A percentile compares a stretch with the other conserved stretches of the same genome.
Evolutionary conservation across 305 asterid species (phyloP).

Genomic region (Fraxinus paxiana): DNA sequence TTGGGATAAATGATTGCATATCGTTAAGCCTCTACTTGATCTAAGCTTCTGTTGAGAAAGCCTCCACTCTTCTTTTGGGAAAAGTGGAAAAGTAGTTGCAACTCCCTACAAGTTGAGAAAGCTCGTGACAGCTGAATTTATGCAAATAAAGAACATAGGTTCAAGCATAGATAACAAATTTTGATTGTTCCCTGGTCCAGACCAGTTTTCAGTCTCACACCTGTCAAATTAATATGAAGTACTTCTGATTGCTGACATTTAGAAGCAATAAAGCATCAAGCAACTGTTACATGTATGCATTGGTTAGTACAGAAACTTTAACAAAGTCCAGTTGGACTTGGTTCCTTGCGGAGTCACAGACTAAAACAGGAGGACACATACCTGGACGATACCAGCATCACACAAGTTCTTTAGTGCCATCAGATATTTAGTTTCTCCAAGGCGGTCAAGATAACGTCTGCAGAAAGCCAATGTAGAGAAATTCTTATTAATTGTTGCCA

Average conservation of each 20-base stretch:
- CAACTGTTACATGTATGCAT: neutral
- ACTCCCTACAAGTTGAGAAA: neutral
- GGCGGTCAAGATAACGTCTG: conserved; percentile 84
- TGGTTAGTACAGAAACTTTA: neutral
- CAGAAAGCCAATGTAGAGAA: conserved; percentile 97
- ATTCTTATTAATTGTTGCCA: conserved; percentile 83
- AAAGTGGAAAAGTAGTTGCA: neutral
- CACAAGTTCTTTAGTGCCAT: conserved; percentile 97
- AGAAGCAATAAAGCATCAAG: neutral
- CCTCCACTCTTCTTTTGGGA: neutral
- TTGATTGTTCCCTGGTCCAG: neutral
- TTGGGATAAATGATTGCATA: neutral
- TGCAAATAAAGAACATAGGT: neutral
- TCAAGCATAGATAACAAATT: neutral
- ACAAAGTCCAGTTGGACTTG: neutral
- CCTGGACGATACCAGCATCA: conserved; percentile 91
- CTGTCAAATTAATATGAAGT: neutral
- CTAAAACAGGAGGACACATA: conserved; percentile 17
- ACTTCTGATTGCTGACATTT: neutral
- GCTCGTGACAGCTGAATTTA: neutral
- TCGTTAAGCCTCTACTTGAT: neutral
- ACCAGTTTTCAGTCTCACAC: neutral
- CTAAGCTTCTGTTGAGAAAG: neutral
- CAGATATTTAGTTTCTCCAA: conserved; percentile 87
- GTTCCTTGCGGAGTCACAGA: neutral